Evolutionary conservation across 1,139 yeast species (phyloP).

Genomic region (Barnettozyma hawaiiensis): DNA sequence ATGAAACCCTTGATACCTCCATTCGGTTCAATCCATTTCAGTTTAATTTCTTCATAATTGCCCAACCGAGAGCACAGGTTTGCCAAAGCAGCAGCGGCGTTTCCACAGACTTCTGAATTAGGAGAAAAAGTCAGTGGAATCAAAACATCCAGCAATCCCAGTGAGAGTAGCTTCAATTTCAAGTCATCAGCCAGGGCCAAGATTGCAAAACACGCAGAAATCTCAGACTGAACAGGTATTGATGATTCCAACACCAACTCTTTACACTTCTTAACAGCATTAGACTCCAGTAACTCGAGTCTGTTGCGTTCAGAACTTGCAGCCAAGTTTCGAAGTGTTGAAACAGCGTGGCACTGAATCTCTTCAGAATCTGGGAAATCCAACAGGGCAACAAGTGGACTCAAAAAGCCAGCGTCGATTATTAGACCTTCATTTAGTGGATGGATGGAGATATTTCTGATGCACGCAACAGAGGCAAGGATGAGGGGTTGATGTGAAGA

Average conservation of each 20-base stretch:
- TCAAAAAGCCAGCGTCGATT: constrained; percentile 91
- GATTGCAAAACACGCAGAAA: constrained; percentile 95
- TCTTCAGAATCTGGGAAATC: constrained; percentile 89
- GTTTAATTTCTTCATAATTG: constrained; percentile 73
- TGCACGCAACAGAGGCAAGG: constrained; percentile 96
- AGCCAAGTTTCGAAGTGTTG: constrained; percentile 90
- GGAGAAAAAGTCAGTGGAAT: constrained; percentile 85
- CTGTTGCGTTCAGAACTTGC: constrained; percentile 93
- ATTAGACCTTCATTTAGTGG: constrained; percentile 93
- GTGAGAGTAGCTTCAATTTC: constrained; percentile 75
- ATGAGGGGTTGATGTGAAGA: constrained; percentile 90
- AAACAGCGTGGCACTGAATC: constrained; percentile 96
- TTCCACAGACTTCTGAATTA: constrained; percentile 95
- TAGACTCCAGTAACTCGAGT: constrained; percentile 86
- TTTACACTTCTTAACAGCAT: constrained; percentile 91
- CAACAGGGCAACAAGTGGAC: constrained; percentile 79
- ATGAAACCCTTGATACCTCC: constrained; percentile 87
- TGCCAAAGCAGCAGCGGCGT: constrained; percentile 97
- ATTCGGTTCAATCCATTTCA: constrained; percentile 73
- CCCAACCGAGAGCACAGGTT: constrained; percentile 83
- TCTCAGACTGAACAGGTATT: constrained; percentile 87
- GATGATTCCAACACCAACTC: constrained; percentile 82
- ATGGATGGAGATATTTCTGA: constrained; percentile 92
- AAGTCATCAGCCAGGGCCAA: constrained; percentile 94
- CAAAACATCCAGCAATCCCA: constrained; percentile 82